Evolutionary conservation across 2,329 filamentous ascomycete genomes (phyloP).

Genomic region (Leptographium procerum): DNA sequence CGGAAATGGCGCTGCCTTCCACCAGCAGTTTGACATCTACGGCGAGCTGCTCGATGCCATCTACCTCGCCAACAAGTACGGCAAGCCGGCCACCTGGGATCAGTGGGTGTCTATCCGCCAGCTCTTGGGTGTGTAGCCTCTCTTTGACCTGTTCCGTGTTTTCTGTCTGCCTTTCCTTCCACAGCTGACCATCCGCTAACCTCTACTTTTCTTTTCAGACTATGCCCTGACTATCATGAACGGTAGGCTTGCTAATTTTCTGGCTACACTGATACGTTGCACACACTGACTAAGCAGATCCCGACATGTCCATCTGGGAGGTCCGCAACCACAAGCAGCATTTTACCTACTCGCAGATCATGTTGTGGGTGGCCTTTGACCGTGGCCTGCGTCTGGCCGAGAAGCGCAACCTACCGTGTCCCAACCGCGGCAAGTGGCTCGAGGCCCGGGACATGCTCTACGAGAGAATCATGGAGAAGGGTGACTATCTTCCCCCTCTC

Average conservation of each 20-base stretch:
- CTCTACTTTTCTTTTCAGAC: conserved; percentile 39
- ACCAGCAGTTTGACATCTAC: conserved; percentile 70
- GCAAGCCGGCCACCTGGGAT: conserved; percentile 66
- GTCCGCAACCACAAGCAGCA: conserved; percentile 65
- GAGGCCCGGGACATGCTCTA: conserved; percentile 55
- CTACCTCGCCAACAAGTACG: conserved; percentile 70
- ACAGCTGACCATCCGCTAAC: not conserved
- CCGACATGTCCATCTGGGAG: conserved; percentile 79
- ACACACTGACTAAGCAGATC: conserved; percentile 27
- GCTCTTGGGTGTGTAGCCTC: conserved; percentile 37
- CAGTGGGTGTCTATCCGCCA: conserved; percentile 61
- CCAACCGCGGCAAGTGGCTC: conserved; percentile 56
- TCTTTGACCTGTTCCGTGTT: not conserved
- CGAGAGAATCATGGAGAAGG: conserved; percentile 67
- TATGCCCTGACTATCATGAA: conserved; percentile 58
- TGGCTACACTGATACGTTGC: not conserved
- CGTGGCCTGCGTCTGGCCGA: conserved; percentile 62
- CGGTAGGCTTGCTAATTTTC: conserved; percentile 22
- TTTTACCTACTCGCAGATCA: conserved; percentile 72
- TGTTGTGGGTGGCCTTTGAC: conserved; percentile 75
- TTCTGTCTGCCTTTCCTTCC: no score
- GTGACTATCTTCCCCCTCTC: conserved; percentile 16
- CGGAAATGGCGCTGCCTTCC: conserved; percentile 65
- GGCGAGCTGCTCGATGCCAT: conserved; percentile 68
- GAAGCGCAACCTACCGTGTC: conserved; percentile 65